A percentile compares a stretch with the other conserved stretches of the same genome.
Evolutionary conservation across 2,329 filamentous ascomycete genomes (phyloP).

Genomic region (Fusarium sp.): DNA sequence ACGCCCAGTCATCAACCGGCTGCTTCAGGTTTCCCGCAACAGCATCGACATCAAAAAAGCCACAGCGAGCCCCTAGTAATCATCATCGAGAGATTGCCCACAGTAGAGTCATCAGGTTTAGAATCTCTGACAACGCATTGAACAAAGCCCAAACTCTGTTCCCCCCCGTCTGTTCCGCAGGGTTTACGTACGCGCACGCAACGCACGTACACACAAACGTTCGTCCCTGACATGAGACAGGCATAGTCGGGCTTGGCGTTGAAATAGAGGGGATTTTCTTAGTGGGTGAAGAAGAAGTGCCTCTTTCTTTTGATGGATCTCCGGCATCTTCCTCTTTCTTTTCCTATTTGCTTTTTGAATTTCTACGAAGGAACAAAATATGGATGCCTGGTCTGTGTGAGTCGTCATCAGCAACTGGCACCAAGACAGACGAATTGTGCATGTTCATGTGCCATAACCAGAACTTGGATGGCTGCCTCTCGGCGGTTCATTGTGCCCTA

Average conservation of each 20-base stretch:
- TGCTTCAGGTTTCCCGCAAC: slow-evolving; percentile 4
- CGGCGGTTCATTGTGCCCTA: background rate
- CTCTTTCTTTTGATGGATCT: background rate
- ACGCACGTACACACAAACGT: background rate
- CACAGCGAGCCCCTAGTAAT: background rate
- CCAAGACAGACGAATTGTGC: background rate
- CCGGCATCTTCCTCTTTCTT: background rate
- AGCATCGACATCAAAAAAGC: background rate
- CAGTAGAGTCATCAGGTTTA: background rate
- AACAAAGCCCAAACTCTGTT: background rate
- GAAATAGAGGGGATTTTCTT: background rate
- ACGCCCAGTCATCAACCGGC: background rate
- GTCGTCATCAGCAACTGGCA: slow-evolving; percentile 32
- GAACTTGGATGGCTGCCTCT: slow-evolving; percentile 13
- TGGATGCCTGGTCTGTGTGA: slow-evolving; percentile 8
- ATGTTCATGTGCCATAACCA: slow-evolving; percentile 2
- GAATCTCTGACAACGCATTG: background rate
- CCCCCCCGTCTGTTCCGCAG: background rate
- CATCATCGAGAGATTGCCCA: background rate
- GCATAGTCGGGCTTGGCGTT: background rate
- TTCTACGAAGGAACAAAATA: background rate
- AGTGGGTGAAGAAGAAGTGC: background rate
- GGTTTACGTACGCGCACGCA: background rate
- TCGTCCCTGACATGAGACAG: slow-evolving; percentile 7
- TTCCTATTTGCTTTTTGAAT: background rate